Base-by-base conservation (phyloP, 148 eudicot species). In the Vaccinium vitisidaea region DNA sequence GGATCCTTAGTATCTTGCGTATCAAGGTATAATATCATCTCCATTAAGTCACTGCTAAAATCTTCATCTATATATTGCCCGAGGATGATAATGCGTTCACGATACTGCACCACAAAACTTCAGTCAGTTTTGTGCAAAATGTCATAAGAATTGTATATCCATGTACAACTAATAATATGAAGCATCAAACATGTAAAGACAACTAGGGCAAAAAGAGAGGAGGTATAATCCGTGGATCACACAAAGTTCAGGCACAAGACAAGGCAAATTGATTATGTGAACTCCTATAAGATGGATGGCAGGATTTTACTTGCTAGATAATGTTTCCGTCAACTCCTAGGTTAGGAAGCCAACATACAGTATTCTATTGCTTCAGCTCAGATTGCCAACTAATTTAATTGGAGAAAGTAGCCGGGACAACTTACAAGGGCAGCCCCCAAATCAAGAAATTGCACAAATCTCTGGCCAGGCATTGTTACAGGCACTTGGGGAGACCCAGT, bases 391-490 rank as follows among this genome's bases (percentile, higher is more conserved):
- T 55, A 69, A 75, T 36, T 59, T 49, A 65, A 75, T 71, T 79
- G 36, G 63, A 75, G 81, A 56, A 65, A 39, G 16, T 14, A 85
- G 53, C 54, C 65, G n/a, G 7, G 54, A 43, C 43, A 10, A 93
- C 97, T 92, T 86, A 96, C 99, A 80, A 96, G 94, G 84, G 95
- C 98, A 89, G 92, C 93, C 94, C 93, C 91, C 14, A 96, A 67
- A 86, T 94, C 98, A 54, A 96, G 90, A 97, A 94, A 93, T 84
- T 90, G 97, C 98, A 95, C 91, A 58, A 91, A 89, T 89, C 93
- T 91, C 79, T 94, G 94, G 4, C 89, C 89, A 70, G 92, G 94
- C 77, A 85, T 86, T 89, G 93, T 92, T 50, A 93, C 92, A 8
- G 94, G 95, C 76, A 96, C 98, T 83, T 91, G 87, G 74, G 98